Evolutionary conservation across 2,329 filamentous ascomycete species (phyloP).

Genomic region (Fusarium fujikuroi): DNA sequence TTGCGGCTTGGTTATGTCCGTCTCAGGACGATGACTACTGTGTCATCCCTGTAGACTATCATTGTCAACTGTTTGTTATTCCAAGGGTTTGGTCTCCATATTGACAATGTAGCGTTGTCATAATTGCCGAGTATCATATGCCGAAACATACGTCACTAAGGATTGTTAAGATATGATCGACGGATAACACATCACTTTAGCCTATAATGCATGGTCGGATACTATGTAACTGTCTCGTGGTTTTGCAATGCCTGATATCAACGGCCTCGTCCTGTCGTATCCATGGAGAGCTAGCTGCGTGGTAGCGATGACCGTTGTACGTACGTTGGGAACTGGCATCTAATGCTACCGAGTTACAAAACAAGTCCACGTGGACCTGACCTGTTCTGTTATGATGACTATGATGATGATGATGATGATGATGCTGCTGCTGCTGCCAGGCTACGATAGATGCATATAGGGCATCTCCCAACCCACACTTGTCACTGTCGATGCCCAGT

Average conservation of each 20-base stretch:
- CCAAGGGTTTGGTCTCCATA: neutral
- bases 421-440: neutral
- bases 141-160: constrained; percentile 19
- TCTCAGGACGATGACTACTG: neutral
- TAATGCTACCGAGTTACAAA: constrained; percentile 1
- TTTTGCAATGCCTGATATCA: constrained; percentile 7
- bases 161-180: constrained; percentile 13
- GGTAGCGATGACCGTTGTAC: neutral
- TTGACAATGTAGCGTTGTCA: neutral
- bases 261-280: neutral
- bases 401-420: neutral
- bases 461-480: constrained; percentile 27
- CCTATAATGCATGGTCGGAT: neutral
- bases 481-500: constrained; percentile 38
- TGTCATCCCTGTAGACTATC: neutral
- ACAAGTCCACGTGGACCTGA: constrained; percentile 23
- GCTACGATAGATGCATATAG: constrained; percentile 29
- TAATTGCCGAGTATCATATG: constrained; percentile 14
- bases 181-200: constrained; percentile 11
- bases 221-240: neutral
- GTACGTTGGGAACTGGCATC: neutral
- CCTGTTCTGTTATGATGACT: neutral
- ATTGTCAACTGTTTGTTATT: neutral
- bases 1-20: neutral
- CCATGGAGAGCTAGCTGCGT: neutral